phyloP scores from a whole-genome alignment of 2,329 filamentous ascomycete genomes.

The Talaromyces sp. region DNA sequence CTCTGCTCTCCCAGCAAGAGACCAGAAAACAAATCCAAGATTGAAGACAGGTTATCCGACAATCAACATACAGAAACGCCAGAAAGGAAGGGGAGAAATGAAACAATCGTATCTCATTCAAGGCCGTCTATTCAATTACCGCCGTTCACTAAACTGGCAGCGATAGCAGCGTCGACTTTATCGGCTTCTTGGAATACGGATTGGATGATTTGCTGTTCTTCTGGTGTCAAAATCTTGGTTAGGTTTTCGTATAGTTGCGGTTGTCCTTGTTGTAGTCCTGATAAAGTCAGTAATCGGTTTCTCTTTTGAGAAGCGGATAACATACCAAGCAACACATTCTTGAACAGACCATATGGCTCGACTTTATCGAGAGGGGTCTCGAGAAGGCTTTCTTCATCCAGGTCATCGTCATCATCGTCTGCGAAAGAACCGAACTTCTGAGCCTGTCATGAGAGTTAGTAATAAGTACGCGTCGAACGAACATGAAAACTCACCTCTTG shows the following conservation, averaged over 20 bases:
- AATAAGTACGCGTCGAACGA: no score
- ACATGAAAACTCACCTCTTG: slow-evolving; percentile 62
- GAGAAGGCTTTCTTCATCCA: slow-evolving; percentile 87
- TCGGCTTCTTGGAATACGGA: slow-evolving; percentile 71
- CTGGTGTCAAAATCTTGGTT: slow-evolving; percentile 70
- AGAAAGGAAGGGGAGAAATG: neutral
- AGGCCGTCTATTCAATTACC: slow-evolving; percentile 13
- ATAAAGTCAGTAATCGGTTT: slow-evolving; percentile 6
- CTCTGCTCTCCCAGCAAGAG: neutral
- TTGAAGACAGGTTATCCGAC: neutral
- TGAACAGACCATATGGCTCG: slow-evolving; percentile 90
- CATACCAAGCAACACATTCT: slow-evolving; percentile 76
- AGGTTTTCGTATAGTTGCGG: slow-evolving; percentile 82
- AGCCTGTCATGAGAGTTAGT: slow-evolving; percentile 51
- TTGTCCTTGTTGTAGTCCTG: slow-evolving; percentile 85
- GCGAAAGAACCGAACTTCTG: slow-evolving; percentile 74
- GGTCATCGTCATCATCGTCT: slow-evolving; percentile 76
- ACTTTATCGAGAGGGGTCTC: slow-evolving; percentile 94
- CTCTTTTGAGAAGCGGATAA: slow-evolving; percentile 24
- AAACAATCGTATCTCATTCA: slow-evolving; percentile 6
- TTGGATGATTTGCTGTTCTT: slow-evolving; percentile 79
- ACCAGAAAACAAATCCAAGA: neutral
- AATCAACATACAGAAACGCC: slow-evolving; percentile 2
- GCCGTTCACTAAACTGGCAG: slow-evolving; percentile 32
- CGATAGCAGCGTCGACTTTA: slow-evolving; percentile 44